Evolutionary conservation across 164 flowering plant species (phyloP).

Genomic region (Vitis rotundifolia): DNA sequence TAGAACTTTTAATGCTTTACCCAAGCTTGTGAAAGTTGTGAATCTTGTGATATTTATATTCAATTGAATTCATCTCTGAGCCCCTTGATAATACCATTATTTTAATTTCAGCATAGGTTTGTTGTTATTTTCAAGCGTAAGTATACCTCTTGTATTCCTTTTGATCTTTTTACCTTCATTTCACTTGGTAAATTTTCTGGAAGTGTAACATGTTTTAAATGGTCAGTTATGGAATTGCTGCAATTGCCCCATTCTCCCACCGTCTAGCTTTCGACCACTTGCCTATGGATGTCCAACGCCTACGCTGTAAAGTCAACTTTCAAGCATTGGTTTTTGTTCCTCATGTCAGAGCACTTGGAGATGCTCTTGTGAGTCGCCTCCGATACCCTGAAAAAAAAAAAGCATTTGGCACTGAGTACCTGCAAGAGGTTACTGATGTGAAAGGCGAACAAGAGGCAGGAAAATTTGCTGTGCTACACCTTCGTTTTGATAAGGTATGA

Average conservation of each 20-base stretch:
- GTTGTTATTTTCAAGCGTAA: not conserved
- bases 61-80: no score
- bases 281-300: conserved; percentile 77
- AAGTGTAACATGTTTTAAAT: not conserved
- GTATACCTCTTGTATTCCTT: no score
- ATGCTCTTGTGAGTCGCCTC: conserved; percentile 79
- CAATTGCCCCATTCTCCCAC: conserved; percentile 96
- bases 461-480: conserved; percentile 90
- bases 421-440: conserved; percentile 38
- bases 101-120: not conserved
- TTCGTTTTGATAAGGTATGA: conserved; percentile 94
- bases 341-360: conserved; percentile 79
- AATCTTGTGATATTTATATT: no score
- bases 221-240: conserved; percentile 89
- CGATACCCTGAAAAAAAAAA: conserved; percentile 36
- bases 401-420: conserved; percentile 24
- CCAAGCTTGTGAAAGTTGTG: no score
- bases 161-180: not conserved
- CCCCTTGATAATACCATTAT: not conserved
- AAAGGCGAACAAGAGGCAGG: conserved; percentile 28
- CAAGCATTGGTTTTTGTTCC: conserved; percentile 85
- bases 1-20: no score
- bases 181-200: not conserved
- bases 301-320: conserved; percentile 95
- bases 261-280: conserved; percentile 89